phyloP scores from a whole-genome alignment of 2,329 filamentous ascomycete species.

The Mycosphaerella arachidis region DNA sequence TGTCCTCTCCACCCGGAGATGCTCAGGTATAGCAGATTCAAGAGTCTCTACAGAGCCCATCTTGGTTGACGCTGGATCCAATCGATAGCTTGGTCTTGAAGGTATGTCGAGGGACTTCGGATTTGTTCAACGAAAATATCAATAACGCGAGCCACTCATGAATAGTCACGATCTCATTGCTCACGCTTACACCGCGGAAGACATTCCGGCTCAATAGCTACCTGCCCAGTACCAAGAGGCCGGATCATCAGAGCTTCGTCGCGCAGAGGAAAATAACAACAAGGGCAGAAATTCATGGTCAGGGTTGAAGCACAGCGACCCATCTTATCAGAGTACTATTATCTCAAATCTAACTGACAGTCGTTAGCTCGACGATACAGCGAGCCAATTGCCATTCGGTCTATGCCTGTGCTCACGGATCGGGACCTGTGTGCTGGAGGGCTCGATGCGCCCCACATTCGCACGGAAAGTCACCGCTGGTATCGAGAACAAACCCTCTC shows the following conservation, averaged over 20 bases:
- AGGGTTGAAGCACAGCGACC: background rate
- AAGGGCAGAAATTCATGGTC: background rate
- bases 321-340: background rate
- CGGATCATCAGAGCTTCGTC: background rate
- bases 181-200: background rate
- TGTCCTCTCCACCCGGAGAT: slow-evolving; percentile 16
- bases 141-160: background rate
- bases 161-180: background rate
- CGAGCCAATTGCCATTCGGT: background rate
- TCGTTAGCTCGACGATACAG: background rate
- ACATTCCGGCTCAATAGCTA: background rate
- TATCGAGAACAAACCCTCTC: background rate
- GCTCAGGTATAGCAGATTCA: slow-evolving; percentile 21
- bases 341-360: background rate
- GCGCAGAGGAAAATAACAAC: background rate
- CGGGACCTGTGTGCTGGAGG: background rate
- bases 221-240: background rate
- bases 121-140: background rate
- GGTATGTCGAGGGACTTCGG: background rate
- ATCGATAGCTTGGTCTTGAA: background rate
- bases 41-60: slow-evolving; percentile 16
- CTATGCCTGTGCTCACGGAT: background rate
- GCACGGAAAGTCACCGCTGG: slow-evolving; percentile 1
- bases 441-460: background rate
- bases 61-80: background rate